Evolutionary conservation across 2,329 filamentous ascomycete genomes (phyloP).

Genomic region (Ceratocystis papillata): DNA sequence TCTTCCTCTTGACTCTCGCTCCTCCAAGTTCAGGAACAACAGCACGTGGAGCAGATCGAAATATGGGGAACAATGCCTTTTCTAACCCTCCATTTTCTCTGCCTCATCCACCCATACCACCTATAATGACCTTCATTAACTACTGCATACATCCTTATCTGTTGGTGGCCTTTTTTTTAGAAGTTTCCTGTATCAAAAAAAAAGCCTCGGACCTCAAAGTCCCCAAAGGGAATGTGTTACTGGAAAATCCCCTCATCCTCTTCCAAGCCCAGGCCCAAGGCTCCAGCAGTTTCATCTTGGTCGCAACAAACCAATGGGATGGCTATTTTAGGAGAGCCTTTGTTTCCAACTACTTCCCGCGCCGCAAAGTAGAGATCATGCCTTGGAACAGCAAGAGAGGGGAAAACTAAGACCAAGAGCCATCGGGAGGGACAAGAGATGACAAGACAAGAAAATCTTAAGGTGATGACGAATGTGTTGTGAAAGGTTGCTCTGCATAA

Average conservation of each 20-base stretch:
- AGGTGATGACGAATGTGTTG: background rate
- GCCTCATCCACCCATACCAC: background rate
- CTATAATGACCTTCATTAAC: background rate
- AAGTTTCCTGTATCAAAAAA: background rate
- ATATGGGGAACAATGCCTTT: background rate
- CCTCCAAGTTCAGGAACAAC: background rate
- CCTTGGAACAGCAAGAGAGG: background rate
- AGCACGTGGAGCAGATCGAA: background rate
- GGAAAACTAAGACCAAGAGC: background rate
- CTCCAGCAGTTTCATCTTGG: conserved; percentile 13
- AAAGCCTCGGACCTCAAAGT: background rate
- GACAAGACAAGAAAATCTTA: background rate
- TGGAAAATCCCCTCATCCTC: background rate
- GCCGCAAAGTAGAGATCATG: background rate
- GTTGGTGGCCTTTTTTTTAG: background rate
- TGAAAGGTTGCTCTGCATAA: background rate
- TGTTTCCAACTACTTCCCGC: background rate
- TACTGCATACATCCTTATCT: no score
- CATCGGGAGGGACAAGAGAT: background rate
- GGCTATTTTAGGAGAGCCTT: background rate
- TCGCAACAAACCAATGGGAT: conserved; percentile 3
- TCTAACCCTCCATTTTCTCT: background rate
- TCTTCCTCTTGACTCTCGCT: background rate
- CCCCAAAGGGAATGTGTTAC: background rate
- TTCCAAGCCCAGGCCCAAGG: background rate